phyloP scores from a whole-genome alignment of 345 rosid species.

The Syzygium aqueum region DNA sequence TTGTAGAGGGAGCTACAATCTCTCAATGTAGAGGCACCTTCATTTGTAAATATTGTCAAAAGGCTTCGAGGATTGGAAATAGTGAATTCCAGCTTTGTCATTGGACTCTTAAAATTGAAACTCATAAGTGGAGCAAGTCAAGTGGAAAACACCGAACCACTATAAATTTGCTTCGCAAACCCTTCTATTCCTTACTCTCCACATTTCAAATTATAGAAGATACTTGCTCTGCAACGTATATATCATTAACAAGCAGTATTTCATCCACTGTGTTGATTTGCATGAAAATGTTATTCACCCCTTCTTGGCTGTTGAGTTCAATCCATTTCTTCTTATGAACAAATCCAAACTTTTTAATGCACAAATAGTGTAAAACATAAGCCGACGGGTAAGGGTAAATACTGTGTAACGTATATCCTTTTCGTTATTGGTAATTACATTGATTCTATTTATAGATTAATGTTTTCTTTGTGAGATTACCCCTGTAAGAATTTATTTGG shows the following conservation, averaged over 20 bases:
- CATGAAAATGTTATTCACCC: neutral
- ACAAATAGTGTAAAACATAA: neutral
- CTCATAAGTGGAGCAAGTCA: neutral
- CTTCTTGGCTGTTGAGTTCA: neutral
- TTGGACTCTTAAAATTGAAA: neutral
- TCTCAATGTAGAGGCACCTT: neutral
- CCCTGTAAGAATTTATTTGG: neutral
- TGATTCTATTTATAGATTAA: neutral
- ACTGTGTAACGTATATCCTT: neutral
- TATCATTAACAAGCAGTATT: neutral
- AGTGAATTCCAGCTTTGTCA: neutral
- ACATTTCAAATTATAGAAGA: neutral
- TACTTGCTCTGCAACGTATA: neutral
- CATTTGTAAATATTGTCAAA: neutral
- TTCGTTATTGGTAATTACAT: neutral
- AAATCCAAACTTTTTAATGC: neutral
- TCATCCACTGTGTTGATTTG: neutral
- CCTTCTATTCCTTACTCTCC: neutral
- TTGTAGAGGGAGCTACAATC: neutral
- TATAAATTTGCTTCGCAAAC: neutral
- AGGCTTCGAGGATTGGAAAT: neutral
- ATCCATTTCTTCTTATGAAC: neutral
- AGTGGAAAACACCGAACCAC: neutral
- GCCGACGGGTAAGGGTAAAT: neutral
- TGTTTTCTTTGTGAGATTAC: neutral